Evolutionary conservation across 306 rosid genomes (phyloP), one percentile per base, ranked within the genome.

Genomic region (Corylus heterophylla): DNA sequence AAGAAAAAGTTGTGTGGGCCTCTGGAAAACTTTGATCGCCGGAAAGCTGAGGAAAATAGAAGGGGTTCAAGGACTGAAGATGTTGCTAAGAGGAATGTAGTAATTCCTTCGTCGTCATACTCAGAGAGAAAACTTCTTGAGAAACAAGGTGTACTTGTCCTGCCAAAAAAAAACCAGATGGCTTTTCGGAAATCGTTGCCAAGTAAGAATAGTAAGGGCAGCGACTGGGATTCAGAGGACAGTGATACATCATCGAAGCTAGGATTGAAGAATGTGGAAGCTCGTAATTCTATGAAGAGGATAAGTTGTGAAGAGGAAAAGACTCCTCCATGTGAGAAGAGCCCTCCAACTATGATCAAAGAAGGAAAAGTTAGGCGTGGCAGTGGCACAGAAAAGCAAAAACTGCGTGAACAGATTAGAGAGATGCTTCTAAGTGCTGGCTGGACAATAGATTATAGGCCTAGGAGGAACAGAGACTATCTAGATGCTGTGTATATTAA

Each of bases 401-500:
- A 92, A 79, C 88, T 94, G 50, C 92, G 98, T 48, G 97, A 94
- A 87, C 77, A 71, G 75, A 94, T 94, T 64, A 83, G 98, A 79
- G 94, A 84, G 87, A 89, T 94, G 98, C 97, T 94, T 71, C 92
- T 92, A 75, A 78, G 55, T 77, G 87, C 92, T 59, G 97, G 97
- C 73, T 94, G 98, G 98, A 90, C 89, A 16, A 94, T 94, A 54
- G 98, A 94, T 80, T 94, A 94, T 82, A 89, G 98, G 73, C 98
- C 98, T 72, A 87, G 98, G 79, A 87, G 97, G 87, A 94, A 94
- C 76, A 89, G 98, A 85, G 98, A 94, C 88, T 94, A 94, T 76
- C 90, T 94, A 49, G 98, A 94, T 87, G 98, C 98, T 18, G 98
- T 94, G 79, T 94, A 94, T 82, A 91, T 94, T 73, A 92, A 90